These are phyloP conservation scores for Wickerhamomyces tratensis DNA, from an alignment of 805 yeast species.

Conservation along the genomic window DNA sequence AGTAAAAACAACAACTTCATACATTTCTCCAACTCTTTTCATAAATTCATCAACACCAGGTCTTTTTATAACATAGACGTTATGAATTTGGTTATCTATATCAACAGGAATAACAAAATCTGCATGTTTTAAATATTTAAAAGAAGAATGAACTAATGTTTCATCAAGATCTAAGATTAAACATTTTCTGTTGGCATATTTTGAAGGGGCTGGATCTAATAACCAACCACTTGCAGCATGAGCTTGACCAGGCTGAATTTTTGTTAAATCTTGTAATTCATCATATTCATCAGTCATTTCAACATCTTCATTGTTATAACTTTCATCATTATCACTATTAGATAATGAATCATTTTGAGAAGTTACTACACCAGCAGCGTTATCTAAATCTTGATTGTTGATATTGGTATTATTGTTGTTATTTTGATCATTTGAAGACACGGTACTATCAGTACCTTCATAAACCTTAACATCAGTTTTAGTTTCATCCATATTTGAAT, in stretches of 20 bases:
- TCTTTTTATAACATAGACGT: slow-evolving; percentile 91
- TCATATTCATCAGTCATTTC: slow-evolving; percentile 20
- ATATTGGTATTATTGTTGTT: slow-evolving; percentile 1
- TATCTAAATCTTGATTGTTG: background rate
- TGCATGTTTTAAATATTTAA: slow-evolving; percentile 83
- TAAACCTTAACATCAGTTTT: slow-evolving; percentile 18
- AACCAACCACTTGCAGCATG: slow-evolving; percentile 58
- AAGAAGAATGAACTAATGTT: slow-evolving; percentile 91
- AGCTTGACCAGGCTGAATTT: slow-evolving; percentile 64
- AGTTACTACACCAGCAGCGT: background rate
- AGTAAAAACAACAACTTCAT: slow-evolving; percentile 93
- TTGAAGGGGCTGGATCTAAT: slow-evolving; percentile 42
- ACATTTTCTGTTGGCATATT: slow-evolving; percentile 64
- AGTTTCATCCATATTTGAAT: background rate
- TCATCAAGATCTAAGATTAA: slow-evolving; percentile 90
- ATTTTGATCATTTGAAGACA: background rate
- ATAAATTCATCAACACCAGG: slow-evolving; percentile 97
- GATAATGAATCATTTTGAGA: background rate
- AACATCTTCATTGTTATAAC: slow-evolving; percentile 16
- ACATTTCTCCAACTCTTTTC: slow-evolving; percentile 71
- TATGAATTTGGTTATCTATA: slow-evolving; percentile 85
- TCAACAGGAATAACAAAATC: slow-evolving; percentile 98
- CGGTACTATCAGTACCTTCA: slow-evolving; percentile 18
- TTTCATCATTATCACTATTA: background rate
- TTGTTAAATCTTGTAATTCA: slow-evolving; percentile 46